Evolutionary conservation across 345 rosid species (phyloP).

Genomic region (Melaleuca quinquenervia): DNA sequence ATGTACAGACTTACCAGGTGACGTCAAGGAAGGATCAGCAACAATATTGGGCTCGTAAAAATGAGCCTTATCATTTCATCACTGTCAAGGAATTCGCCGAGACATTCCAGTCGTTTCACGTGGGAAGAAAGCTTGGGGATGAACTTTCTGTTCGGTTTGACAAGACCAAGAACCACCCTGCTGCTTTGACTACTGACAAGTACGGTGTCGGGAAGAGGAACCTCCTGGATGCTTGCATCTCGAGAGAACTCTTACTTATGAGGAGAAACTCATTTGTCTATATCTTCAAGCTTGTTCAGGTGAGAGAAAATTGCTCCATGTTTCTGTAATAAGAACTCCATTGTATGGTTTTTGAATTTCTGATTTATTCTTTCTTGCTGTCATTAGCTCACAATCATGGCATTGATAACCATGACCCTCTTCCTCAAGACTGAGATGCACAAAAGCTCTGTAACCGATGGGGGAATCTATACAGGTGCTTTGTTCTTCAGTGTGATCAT

Average conservation of each 20-base stretch:
- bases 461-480: slow-evolving; percentile 36
- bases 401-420: slow-evolving; percentile 1
- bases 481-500: slow-evolving; percentile 27
- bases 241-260: slow-evolving; percentile 31
- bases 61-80: slow-evolving; percentile 24
- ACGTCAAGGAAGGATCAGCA: slow-evolving; percentile 34
- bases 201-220: slow-evolving; percentile 25
- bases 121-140: slow-evolving; percentile 9
- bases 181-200: slow-evolving; percentile 21
- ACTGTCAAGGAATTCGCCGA: slow-evolving; percentile 17
- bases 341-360: not conserved
- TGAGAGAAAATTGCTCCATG: not conserved
- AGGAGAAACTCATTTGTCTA: slow-evolving; percentile 33
- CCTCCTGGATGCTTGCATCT: slow-evolving; percentile 13
- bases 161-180: slow-evolving; percentile 20
- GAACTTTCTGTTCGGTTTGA: slow-evolving; percentile 21
- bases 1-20: slow-evolving; percentile 12
- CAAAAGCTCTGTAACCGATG: slow-evolving; percentile 19
- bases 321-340: not conserved
- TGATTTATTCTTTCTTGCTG: not conserved
- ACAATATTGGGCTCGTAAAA: slow-evolving; percentile 20
- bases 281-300: slow-evolving; percentile 28
- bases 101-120: slow-evolving; percentile 14
- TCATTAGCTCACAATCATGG: slow-evolving; percentile 1
- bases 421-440: slow-evolving; percentile 1